Evolutionary conservation across 225 moss, liverwort and hornwort genomes (phyloP), one percentile per base, ranked within the genome.

Genomic region (Antitrichia curtipendula): DNA sequence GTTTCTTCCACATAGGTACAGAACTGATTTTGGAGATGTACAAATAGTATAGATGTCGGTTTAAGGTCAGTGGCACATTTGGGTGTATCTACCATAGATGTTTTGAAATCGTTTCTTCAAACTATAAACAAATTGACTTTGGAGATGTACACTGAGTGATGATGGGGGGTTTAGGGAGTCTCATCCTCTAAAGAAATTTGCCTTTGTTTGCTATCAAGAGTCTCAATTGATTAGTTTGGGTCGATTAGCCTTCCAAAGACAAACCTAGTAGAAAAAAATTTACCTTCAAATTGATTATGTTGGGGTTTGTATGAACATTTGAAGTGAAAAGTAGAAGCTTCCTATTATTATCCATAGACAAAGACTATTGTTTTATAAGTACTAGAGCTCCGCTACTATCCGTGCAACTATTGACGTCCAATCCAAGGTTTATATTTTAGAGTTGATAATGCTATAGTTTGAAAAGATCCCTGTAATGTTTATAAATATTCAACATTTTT

Each of bases 141-240:
- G 23, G 7, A 38, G 23, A 8, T 38, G 23, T 13, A 13, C 0
- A 7, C 0, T 12, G 0, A n/a, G 65, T n/a, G 65, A 65, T 20
- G 61, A 61, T 61, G n/a, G 19, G 2, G 0, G 20, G 6, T 36
- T 18, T 38, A 4, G 2, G 7, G 4, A n/a, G n/a, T n/a, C n/a
- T n/a, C n/a, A n/a, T n/a, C n/a, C 22, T 66, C n/a, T 66, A 7
- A 68, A 13, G 38, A 38, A 68, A 68, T 68, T 12, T 0, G 2
- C 1, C 8, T n/a, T 32, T 6, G 2, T 20, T 0, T 16, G 10
- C 20, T 36, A n/a, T 68, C 2, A 69, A 24, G 8, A 24, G 13
- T 14, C 13, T 13, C 7, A 40, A 69, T 40, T 24, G 40, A 22
- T 68, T 68, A 38, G 4, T 68, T n/a, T 68, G 38, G 22, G 7